Percentiles rank a stretch among this genome's conserved stretches.
phyloP scores from a whole-genome alignment of 306 rosid genomes.

The Lathyrus tuberosus region DNA sequence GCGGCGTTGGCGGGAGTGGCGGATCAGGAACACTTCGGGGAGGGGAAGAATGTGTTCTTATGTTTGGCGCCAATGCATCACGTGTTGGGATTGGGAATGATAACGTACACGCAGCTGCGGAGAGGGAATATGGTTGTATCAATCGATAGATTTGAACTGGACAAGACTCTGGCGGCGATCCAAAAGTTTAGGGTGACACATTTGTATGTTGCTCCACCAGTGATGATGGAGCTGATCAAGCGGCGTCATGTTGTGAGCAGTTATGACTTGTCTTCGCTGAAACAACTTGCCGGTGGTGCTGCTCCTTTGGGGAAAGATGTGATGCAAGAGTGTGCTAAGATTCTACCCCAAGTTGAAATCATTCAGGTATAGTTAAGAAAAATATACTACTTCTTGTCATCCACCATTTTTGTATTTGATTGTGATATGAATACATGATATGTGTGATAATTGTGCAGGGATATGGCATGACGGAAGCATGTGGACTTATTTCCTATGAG shows the following conservation, averaged over 20 bases:
- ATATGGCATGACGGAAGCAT: constrained; percentile 61
- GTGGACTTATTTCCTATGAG: constrained; percentile 41
- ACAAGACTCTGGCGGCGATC: constrained; percentile 42
- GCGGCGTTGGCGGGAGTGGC: constrained; percentile 39
- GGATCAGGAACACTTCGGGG: constrained; percentile 46
- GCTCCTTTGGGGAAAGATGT: constrained; percentile 54
- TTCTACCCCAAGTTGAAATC: constrained; percentile 38
- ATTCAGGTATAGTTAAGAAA: constrained; percentile 30
- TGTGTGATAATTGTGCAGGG: constrained; percentile 38
- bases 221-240: constrained; percentile 44
- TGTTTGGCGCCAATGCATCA: constrained; percentile 58
- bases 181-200: constrained; percentile 46
- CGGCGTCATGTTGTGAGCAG: constrained; percentile 16
- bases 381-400: no score
- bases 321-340: constrained; percentile 44
- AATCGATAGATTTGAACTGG: constrained; percentile 42
- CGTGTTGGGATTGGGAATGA: constrained; percentile 41
- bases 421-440: background rate
- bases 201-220: constrained; percentile 50
- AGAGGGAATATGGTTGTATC: constrained; percentile 51
- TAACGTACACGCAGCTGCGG: constrained; percentile 44
- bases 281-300: constrained; percentile 40
- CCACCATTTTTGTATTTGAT: background rate
- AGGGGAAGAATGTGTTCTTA: constrained; percentile 42
- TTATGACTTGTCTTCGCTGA: constrained; percentile 51